These are phyloP conservation scores for Prunus armeniaca DNA, from an alignment of 306 rosid species.

Conservation along the genomic window DNA sequence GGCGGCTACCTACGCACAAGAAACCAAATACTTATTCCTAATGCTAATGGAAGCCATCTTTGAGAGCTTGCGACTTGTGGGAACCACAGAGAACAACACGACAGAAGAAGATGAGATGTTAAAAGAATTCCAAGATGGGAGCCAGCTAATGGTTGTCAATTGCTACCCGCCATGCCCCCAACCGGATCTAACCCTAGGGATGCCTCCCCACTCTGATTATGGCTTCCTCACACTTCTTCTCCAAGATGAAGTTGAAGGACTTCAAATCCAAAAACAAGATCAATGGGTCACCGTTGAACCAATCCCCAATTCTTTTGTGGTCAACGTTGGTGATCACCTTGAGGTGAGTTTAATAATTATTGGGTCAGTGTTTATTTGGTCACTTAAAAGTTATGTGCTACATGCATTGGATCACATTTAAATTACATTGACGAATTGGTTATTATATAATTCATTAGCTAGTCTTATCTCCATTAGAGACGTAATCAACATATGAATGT, in stretches of 20 bases:
- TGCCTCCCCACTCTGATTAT: constrained; percentile 95
- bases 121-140: constrained; percentile 64
- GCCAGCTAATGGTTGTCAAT: constrained; percentile 83
- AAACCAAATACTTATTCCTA: constrained; percentile 51
- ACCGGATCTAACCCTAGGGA: constrained; percentile 87
- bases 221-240: constrained; percentile 86
- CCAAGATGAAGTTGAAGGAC: constrained; percentile 76
- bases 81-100: constrained; percentile 21
- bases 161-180: constrained; percentile 87
- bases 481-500: too few species aligned
- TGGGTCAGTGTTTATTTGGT: background rate
- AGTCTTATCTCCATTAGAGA: too few species aligned
- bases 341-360: constrained; percentile 45
- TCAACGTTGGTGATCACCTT: constrained; percentile 91
- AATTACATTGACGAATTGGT: too few species aligned
- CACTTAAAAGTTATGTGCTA: background rate
- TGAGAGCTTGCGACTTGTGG: constrained; percentile 64
- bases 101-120: constrained; percentile 32
- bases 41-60: constrained; percentile 53
- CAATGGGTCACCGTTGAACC: constrained; percentile 83
- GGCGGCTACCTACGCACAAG: constrained; percentile 63
- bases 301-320: constrained; percentile 61
- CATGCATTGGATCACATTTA: background rate
- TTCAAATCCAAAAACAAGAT: constrained; percentile 62
- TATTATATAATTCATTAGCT: too few species aligned